Conservation (phyloP, 768 basidiomycete genomes). For the Suillus cothurnatus region DNA sequence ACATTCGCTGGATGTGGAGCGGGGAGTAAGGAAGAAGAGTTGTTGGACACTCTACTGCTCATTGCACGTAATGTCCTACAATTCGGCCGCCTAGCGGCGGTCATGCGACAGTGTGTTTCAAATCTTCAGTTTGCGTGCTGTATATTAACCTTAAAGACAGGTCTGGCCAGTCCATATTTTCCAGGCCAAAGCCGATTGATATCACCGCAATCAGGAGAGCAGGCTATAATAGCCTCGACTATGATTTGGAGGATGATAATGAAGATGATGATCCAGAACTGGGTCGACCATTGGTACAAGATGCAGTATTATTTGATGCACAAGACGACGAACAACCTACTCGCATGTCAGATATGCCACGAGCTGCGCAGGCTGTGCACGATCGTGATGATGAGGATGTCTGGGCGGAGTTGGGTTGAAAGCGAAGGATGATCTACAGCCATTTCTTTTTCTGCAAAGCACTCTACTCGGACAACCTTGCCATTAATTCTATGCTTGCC, state of each 20-base stretch:
- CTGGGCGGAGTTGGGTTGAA: constrained; percentile 69
- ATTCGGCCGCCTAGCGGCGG: constrained; percentile 87
- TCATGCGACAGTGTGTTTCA: constrained; percentile 84
- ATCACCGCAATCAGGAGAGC: constrained; percentile 70
- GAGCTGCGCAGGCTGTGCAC: constrained; percentile 51
- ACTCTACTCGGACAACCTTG: not conserved
- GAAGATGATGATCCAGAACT: constrained; percentile 47
- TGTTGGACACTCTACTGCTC: constrained; percentile 90
- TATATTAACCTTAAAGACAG: constrained; percentile 37
- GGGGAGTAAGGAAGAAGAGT: constrained; percentile 89
- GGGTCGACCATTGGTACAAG: constrained; percentile 57
- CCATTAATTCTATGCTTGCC: not conserved
- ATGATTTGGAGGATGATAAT: constrained; percentile 70
- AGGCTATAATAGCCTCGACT: constrained; percentile 62
- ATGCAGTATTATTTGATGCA: constrained; percentile 68
- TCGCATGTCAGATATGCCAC: constrained; percentile 58
- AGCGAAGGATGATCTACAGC: not conserved
- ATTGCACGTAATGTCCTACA: constrained; percentile 92
- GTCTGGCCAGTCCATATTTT: constrained; percentile 88
- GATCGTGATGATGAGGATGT: constrained; percentile 68
- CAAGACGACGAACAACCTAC: constrained; percentile 35
- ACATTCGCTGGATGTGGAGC: constrained; percentile 84
- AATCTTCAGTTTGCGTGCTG: constrained; percentile 5
- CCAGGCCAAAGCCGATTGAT: constrained; percentile 84
- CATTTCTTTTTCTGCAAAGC: not conserved